Conservation (phyloP, 345 rosid genomes). For the rapeseed (Brassica napus) region Da-Ae NC_063448.1:1725501-1726000, state of each 20-base stretch:
- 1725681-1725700: too few species aligned
- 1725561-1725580: too few species aligned
- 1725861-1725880: slow-evolving; percentile 21
- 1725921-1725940: slow-evolving; percentile 22
- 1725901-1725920: slow-evolving; percentile 36
- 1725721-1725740: too few species aligned
- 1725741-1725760: slow-evolving; percentile 30
- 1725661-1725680: too few species aligned
- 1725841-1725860: slow-evolving; percentile 19
- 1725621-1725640: too few species aligned
- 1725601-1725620: too few species aligned
- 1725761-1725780: not conserved
- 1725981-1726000: slow-evolving; percentile 30
- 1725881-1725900: slow-evolving; percentile 37
- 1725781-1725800: slow-evolving; percentile 31
- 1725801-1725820: slow-evolving; percentile 38
- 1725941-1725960: slow-evolving; percentile 23
- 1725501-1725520: too few species aligned
- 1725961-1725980: slow-evolving; percentile 34
- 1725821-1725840: slow-evolving; percentile 29
- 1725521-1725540: too few species aligned
- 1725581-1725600: too few species aligned
- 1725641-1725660: too few species aligned
- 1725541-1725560: too few species aligned
- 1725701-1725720: too few species aligned